A percentile compares a stretch with the other conserved stretches of the same genome.
These are phyloP conservation scores for Pseudozyma thailandica DNA, from an alignment of 1,284 basidiomycete species.

Conservation along the genomic window DNA sequence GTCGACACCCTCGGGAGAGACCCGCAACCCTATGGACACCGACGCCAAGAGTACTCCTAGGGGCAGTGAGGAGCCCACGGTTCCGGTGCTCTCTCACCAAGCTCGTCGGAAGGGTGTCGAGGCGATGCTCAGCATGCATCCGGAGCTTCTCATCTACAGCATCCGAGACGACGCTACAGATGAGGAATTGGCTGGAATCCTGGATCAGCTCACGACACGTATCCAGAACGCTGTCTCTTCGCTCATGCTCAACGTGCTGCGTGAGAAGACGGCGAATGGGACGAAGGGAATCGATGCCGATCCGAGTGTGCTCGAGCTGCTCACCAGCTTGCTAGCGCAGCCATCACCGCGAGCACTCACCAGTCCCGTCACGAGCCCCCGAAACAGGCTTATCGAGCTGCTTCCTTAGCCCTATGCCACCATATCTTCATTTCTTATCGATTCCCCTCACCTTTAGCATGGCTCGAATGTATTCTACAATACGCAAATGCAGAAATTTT, in stretches of 20 bases:
- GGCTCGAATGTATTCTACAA: slow-evolving; percentile 7
- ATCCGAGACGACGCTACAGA: slow-evolving; percentile 66
- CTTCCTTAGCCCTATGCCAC: not conserved
- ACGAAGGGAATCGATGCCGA: slow-evolving; percentile 10
- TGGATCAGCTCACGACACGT: slow-evolving; percentile 63
- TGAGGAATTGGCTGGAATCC: slow-evolving; percentile 59
- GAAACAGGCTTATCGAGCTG: slow-evolving; percentile 28
- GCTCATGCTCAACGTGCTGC: slow-evolving; percentile 38
- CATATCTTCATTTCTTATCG: not conserved
- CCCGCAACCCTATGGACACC: slow-evolving; percentile 22
- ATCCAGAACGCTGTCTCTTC: slow-evolving; percentile 57
- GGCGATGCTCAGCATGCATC: slow-evolving; percentile 46
- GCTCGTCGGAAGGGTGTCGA: slow-evolving; percentile 58
- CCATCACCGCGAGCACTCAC: slow-evolving; percentile 11
- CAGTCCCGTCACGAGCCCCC: slow-evolving; percentile 28
- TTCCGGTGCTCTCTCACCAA: slow-evolving; percentile 27
- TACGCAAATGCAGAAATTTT: not conserved
- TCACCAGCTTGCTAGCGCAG: slow-evolving; percentile 21
- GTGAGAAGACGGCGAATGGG: slow-evolving; percentile 29
- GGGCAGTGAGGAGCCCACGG: not conserved
- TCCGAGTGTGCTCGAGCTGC: slow-evolving; percentile 29
- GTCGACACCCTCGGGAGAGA: slow-evolving; percentile 32
- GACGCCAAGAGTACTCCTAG: not conserved
- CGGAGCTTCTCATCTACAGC: slow-evolving; percentile 60
- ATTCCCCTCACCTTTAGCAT: not conserved